Evolutionary conservation across 2,329 filamentous ascomycete genomes (phyloP), one percentile per base, ranked within the genome.

Genomic region (Thielaviopsis musarum): DNA sequence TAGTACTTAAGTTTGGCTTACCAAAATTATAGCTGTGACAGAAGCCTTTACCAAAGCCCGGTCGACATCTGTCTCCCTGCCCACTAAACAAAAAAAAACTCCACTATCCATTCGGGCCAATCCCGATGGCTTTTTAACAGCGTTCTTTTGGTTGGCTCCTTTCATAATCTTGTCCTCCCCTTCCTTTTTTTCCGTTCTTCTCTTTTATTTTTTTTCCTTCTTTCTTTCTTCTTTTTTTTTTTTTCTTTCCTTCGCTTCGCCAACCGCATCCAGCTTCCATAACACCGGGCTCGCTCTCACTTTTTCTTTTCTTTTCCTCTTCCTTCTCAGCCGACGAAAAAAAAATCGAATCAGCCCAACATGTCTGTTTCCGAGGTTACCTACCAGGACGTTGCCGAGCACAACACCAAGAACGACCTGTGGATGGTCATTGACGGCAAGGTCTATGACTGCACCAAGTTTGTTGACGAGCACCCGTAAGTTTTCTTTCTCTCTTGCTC

Each of bases 401-500:
- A 95, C 81, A 88, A 85, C 77, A 84, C 81, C 74, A 96, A 96
- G 84, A 95, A 90, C 80, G 90, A 97, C 72, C 77, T 95, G 65
- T 95, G 80, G 77, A 72, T 96, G 68, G 85, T 96, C 64, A 83
- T 98, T 68, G 88, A 97, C 77, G 91, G 95, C 74, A 95, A 95
- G 79, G 84, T 98, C 76, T 98, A 97, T 82, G 82, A 97, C 73
- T 74, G 78, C 70, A 81, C 83, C 68, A 86, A 84, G 73, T 98
- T 98, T 74, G 78, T 97, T 66, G 91, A 97, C 71, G 93, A 98
- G 83, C 93, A 98, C 74, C 93, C 93, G 82, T 85, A 77, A 75
- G 81, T 80, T 57, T 41, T 34, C 13, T 48, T 26, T 67, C 93
- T 9, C 15, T 19, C 22, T 45, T 6, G 30, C 30, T 10, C 30